These are phyloP conservation scores for Periconia macrospinosa DNA, from an alignment of 2,329 filamentous ascomycete genomes.

Conservation along the genomic window DNA sequence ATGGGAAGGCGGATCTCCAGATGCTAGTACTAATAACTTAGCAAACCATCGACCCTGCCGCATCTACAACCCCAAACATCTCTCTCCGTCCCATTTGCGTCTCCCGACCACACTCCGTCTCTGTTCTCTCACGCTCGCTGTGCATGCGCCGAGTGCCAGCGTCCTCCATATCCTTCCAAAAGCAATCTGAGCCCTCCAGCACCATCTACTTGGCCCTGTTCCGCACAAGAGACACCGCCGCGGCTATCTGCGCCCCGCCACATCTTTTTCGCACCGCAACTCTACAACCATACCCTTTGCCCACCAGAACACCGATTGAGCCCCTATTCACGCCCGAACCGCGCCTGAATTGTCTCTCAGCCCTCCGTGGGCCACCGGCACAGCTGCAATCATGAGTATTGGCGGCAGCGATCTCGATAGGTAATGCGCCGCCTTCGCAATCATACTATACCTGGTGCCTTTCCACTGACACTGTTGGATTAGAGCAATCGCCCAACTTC, in stretches of 20 bases:
- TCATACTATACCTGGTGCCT: neutral
- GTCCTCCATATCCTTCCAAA: too few species aligned
- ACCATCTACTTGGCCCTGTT: neutral
- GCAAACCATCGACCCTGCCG: too few species aligned
- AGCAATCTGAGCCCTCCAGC: too few species aligned
- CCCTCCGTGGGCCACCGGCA: conserved; percentile 18
- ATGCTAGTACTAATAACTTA: too few species aligned
- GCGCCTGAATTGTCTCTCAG: neutral
- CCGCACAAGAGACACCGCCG: neutral
- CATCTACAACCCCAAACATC: too few species aligned
- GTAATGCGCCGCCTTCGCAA: conserved; percentile 51
- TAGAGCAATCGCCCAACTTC: conserved; percentile 92
- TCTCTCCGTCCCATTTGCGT: too few species aligned
- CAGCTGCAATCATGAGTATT: conserved; percentile 33
- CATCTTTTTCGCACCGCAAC: neutral
- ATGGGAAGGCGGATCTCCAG: too few species aligned
- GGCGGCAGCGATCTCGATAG: conserved; percentile 91
- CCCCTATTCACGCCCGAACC: conserved; percentile 1
- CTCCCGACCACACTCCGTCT: too few species aligned
- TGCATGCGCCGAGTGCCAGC: too few species aligned
- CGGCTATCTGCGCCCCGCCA: conserved; percentile 11
- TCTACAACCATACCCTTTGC: neutral
- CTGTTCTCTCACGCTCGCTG: too few species aligned
- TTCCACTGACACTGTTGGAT: conserved; percentile 14
- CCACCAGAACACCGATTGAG: neutral